Base-by-base conservation (phyloP, 768 basidiomycete species). In the Lentinula boryana region DNA sequence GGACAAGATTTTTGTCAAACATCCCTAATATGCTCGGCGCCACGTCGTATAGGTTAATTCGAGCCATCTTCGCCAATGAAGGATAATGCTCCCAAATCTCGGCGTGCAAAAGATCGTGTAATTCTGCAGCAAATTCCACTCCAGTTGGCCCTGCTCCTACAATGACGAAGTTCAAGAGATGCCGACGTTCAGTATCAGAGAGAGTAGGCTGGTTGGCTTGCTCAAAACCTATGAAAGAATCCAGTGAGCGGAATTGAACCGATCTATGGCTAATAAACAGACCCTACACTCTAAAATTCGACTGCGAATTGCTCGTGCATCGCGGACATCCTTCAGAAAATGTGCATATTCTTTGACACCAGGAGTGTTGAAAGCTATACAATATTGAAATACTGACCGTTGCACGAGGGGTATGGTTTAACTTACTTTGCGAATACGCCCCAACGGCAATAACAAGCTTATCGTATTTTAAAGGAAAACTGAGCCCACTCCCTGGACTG, bases 391-490 rank as follows among this genome's bases (percentile, higher is more conserved):
- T 4, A 16, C 9, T 18, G 6, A 7, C 15, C n/a, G 31, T 35
- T 51, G 32, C 16, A 41, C 18, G 44, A 18, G 60, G 32, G 38
- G 23, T 35, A 50, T 23, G 23, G 51, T 56, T 31, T 3, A 4
- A 40, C 81, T 55, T 66, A 91, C 91, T 94, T 69, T 93, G 91
- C 2, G 83, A 85, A 72, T 94, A 94, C 50, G 89, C 88, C 2
- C 93, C 93, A 1, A 92, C 91, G 6, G 90, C 86, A 52, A 95
- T 84, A 58, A 95, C 84, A 12, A 95, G 79, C 69, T 89, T 91
- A 72, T 95, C 92, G 67, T 89, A 94, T 18, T 74, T 71, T 48
- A 93, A 53, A 8, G 79, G 76, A 69, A 90, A 93, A 7, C 78
- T 72, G 32, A 75, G 70, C 6, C 69, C 68, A 1, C 64, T 64